phyloP scores from a whole-genome alignment of 371 early-diverging fungal species.

The Actinomortierella ambigua region DNA sequence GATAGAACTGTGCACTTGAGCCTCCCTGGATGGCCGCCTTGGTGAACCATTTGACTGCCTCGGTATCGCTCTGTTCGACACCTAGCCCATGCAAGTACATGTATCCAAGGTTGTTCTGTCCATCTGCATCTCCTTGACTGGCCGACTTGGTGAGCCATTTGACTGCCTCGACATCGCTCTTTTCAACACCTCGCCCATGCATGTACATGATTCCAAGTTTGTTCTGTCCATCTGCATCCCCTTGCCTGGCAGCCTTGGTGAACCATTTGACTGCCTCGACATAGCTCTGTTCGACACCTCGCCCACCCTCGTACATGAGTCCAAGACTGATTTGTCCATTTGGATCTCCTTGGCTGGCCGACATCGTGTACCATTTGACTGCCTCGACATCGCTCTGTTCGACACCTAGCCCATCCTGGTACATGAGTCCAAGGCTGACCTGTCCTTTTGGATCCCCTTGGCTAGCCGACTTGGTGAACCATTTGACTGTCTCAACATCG shows the following conservation, averaged over 20 bases:
- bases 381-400: constrained; percentile 62
- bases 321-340: constrained; percentile 80
- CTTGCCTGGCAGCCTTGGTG: constrained; percentile 61
- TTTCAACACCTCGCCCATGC: constrained; percentile 74
- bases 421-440: constrained; percentile 78
- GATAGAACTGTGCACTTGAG: constrained; percentile 33
- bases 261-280: constrained; percentile 76
- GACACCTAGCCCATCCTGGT: constrained; percentile 86
- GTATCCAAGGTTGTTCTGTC: constrained; percentile 87
- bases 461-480: constrained; percentile 73
- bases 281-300: constrained; percentile 70
- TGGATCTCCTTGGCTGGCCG: constrained; percentile 79
- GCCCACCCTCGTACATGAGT: constrained; percentile 84
- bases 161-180: constrained; percentile 56
- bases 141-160: constrained; percentile 85
- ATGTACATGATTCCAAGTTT: constrained; percentile 77
- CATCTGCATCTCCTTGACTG: constrained; percentile 80
- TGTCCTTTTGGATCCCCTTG: constrained; percentile 31
- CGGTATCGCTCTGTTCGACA: constrained; percentile 54
- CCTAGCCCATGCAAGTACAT: constrained; percentile 83
- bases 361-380: constrained; percentile 80
- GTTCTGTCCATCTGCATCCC: constrained; percentile 83
- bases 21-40: constrained; percentile 49
- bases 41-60: constrained; percentile 62
- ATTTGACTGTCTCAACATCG: constrained; percentile 54